These are phyloP conservation scores for Phytophthora colocasiae DNA, from an alignment of 352 stramenopile genomes.

Conservation along the genomic window DNA sequence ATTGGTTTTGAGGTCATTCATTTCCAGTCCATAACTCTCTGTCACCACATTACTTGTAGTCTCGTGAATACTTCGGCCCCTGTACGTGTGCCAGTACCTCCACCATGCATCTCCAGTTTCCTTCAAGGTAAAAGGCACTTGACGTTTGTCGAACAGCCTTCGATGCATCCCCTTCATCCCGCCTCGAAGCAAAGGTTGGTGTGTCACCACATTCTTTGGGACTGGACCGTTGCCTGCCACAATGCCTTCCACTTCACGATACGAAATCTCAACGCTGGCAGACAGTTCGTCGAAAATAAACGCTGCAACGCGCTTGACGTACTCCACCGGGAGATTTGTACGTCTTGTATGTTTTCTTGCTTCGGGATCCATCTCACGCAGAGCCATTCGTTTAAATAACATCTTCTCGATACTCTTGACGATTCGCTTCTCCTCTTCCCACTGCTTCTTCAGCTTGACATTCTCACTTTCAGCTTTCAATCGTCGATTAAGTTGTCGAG, in stretches of 20 bases:
- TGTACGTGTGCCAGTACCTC: slow-evolving; percentile 38
- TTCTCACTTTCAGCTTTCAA: slow-evolving; percentile 39
- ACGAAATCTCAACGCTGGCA: slow-evolving; percentile 43
- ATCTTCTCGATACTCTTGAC: slow-evolving; percentile 44
- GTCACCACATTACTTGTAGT: slow-evolving; percentile 51
- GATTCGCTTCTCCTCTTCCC: slow-evolving; percentile 37
- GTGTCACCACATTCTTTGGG: slow-evolving; percentile 23
- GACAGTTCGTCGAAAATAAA: slow-evolving; percentile 47
- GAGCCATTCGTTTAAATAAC: slow-evolving; percentile 25
- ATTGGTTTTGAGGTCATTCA: slow-evolving; percentile 48
- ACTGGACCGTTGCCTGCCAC: slow-evolving; percentile 28
- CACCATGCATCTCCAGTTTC: slow-evolving; percentile 48
- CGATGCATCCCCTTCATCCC: slow-evolving; percentile 47
- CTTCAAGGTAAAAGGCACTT: slow-evolving; percentile 43
- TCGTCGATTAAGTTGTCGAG: slow-evolving; percentile 23
- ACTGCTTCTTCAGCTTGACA: slow-evolving; percentile 31
- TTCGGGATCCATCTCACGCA: neutral
- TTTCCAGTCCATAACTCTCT: slow-evolving; percentile 61
- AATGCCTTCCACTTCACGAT: slow-evolving; percentile 46
- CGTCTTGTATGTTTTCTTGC: slow-evolving; percentile 21
- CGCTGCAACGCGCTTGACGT: slow-evolving; percentile 28
- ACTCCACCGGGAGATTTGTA: slow-evolving; percentile 18
- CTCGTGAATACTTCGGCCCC: slow-evolving; percentile 22
- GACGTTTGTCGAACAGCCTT: slow-evolving; percentile 39
- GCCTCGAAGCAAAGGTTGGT: slow-evolving; percentile 35